Evolutionary conservation across 2,329 filamentous ascomycete species (phyloP).

Genomic region (Penicillium concentricum): DNA sequence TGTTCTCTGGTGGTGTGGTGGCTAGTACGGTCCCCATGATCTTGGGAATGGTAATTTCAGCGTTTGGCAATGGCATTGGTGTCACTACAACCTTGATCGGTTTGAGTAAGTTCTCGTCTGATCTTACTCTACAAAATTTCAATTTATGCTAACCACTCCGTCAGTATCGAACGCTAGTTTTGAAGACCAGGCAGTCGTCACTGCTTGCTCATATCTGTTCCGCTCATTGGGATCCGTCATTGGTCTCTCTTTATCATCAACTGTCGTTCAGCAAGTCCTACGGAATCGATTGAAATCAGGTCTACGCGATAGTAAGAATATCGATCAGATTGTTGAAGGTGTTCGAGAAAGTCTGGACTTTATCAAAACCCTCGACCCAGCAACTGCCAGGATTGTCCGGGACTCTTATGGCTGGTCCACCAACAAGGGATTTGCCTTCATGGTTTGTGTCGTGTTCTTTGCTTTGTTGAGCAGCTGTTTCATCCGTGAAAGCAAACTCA

Average conservation of each 20-base stretch:
- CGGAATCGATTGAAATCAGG: constrained; percentile 55
- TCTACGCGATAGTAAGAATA: constrained; percentile 58
- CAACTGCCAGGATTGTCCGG: constrained; percentile 59
- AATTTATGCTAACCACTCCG: constrained; percentile 7
- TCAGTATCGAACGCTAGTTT: constrained; percentile 65
- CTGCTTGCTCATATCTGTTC: constrained; percentile 79
- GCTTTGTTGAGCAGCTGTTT: constrained; percentile 49
- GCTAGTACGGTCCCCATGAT: constrained; percentile 55
- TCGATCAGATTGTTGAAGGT: constrained; percentile 64
- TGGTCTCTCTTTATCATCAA: constrained; percentile 68
- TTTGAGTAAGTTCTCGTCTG: constrained; percentile 49
- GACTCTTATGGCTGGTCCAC: constrained; percentile 64
- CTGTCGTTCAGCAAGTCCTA: constrained; percentile 69
- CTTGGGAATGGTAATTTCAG: constrained; percentile 55
- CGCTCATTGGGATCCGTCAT: constrained; percentile 67
- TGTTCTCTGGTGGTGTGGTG: constrained; percentile 56
- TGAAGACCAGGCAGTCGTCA: constrained; percentile 70
- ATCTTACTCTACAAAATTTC: background rate
- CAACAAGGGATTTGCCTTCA: constrained; percentile 52
- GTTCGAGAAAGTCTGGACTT: constrained; percentile 71
- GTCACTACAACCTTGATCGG: constrained; percentile 71
- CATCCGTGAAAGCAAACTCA: constrained; percentile 58
- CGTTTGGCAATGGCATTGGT: constrained; percentile 58
- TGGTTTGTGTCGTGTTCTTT: constrained; percentile 52
- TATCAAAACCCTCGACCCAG: constrained; percentile 63